phyloP scores from a whole-genome alignment of 1,284 basidiomycete genomes.

The Afroboletus lepidellus region DNA sequence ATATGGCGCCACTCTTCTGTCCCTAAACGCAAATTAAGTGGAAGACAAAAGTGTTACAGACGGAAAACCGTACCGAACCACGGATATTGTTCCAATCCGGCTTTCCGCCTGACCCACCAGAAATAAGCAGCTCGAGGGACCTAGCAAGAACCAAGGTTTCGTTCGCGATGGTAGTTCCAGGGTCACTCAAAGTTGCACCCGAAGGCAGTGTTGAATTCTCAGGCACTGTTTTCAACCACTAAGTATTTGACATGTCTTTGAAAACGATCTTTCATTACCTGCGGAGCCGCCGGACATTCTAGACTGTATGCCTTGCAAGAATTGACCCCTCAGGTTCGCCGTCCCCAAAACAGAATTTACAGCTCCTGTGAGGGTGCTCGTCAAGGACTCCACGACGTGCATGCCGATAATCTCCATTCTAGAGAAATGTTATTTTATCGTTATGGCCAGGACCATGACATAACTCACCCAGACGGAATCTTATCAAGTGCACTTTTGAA shows the following conservation, averaged over 20 bases:
- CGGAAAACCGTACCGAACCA: constrained; percentile 7
- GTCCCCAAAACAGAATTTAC: constrained; percentile 13
- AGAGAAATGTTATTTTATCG: background rate
- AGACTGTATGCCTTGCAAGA: too few species aligned
- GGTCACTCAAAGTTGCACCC: constrained; percentile 13
- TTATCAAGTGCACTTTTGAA: constrained; percentile 15
- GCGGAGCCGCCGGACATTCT: background rate
- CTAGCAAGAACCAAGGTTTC: constrained; percentile 6
- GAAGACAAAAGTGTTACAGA: background rate
- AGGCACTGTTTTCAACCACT: background rate
- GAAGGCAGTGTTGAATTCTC: constrained; percentile 11
- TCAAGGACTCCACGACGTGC: constrained; percentile 17
- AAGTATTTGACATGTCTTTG: background rate
- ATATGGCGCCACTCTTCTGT: constrained; percentile 18
- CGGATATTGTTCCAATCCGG: constrained; percentile 19
- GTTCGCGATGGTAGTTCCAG: constrained; percentile 4
- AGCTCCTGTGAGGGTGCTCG: constrained; percentile 11
- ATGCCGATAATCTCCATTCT: constrained; percentile 19
- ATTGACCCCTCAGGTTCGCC: constrained; percentile 6
- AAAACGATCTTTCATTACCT: background rate
- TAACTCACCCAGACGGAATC: constrained; percentile 15
- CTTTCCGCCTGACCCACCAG: constrained; percentile 11
- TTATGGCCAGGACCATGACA: background rate
- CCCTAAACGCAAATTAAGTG: constrained; percentile 4
- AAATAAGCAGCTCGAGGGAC: constrained; percentile 10